Evolutionary conservation across 2,329 filamentous ascomycete species (phyloP), one percentile per base, ranked within the genome.

Genomic region (Calonectria naviculata): DNA sequence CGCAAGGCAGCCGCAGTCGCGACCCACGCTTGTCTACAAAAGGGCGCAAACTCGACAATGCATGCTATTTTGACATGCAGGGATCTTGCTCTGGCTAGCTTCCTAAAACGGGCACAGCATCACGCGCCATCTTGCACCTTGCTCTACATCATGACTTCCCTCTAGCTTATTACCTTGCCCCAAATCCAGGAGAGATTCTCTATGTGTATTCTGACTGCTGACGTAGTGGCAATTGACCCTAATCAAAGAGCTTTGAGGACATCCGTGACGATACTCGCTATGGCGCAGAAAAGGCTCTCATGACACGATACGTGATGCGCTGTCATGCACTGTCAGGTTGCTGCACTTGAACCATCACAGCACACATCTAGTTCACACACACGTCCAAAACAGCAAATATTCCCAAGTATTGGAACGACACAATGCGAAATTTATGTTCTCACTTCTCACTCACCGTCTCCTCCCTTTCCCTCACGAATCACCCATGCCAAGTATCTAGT

Each of bases 401-500:
- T 8, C n/a, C 6, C 31, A 52, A 28, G 21, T 31, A 24, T 41
- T 26, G 34, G 34, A 68, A 66, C 34, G 60, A 68, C 52, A 71
- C n/a, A 71, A 68, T 38, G 49, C 61, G 29, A 44, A 68, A 68
- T 66, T 36, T 61, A 73, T 74, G 36, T 67, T 62, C 64, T 67
- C 31, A 74, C 65, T 73, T 72, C 52, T 66, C 60, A 67, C 29
- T 60, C 44, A 42, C 62, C 42, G 24, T 29, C 34, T 21, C 10
- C 36, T 24, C 10, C 21, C 62, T n/a, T 21, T 5, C 46, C 41
- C 60, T 38, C 67, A 28, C 42, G 41, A 67, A 61, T 47, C 68
- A 65, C 71, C 41, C 49, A 52, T 60, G 54, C 44, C 68, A 56
- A 72, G 64, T 74, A 79, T 78, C 76, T 78, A 75, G 69, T 80